These are phyloP conservation scores for Selaginella moellendorffii DNA, from an alignment of 75 land plant species.

Conservation along the genomic window DNA sequence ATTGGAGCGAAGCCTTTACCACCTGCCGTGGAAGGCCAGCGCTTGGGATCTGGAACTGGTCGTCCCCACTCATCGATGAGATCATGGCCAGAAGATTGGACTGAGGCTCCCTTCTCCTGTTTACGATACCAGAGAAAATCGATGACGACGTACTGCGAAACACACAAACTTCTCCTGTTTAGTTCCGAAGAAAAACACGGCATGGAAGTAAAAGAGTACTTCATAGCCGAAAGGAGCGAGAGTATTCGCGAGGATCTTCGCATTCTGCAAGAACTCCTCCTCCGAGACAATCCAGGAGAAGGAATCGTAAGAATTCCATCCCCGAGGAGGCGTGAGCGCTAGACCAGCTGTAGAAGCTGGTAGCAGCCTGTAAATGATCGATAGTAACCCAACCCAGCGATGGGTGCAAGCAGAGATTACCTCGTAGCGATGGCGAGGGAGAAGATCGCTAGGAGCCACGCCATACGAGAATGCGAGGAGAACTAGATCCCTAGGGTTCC, in stretches of 20 bases:
- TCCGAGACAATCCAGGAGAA: constrained; percentile 16
- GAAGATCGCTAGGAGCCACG: no score
- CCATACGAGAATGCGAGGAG: no score
- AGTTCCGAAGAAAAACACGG: no score
- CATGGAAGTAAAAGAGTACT: no score
- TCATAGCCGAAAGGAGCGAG: constrained; percentile 14
- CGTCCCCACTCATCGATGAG: constrained; percentile 14
- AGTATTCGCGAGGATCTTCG: constrained; percentile 9
- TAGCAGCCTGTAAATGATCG: no score
- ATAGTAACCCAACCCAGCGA: no score
- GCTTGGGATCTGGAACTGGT: constrained; percentile 12
- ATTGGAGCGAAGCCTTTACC: constrained; percentile 12
- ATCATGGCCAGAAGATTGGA: constrained; percentile 6
- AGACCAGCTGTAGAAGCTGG: no score
- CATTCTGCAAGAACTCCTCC: constrained; percentile 16
- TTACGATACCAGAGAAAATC: constrained; percentile 18
- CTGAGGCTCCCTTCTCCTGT: constrained; percentile 11
- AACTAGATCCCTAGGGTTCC: no score
- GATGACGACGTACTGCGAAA: constrained; percentile 18
- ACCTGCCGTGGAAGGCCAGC: constrained; percentile 16
- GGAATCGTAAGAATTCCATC: constrained; percentile 18
- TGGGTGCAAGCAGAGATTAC: no score
- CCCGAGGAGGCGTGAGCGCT: constrained; percentile 12
- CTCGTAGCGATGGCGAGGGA: no score
- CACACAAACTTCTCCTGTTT: no score